phyloP scores from a whole-genome alignment of 805 yeast genomes.

The Ogataea angusta region DNA sequence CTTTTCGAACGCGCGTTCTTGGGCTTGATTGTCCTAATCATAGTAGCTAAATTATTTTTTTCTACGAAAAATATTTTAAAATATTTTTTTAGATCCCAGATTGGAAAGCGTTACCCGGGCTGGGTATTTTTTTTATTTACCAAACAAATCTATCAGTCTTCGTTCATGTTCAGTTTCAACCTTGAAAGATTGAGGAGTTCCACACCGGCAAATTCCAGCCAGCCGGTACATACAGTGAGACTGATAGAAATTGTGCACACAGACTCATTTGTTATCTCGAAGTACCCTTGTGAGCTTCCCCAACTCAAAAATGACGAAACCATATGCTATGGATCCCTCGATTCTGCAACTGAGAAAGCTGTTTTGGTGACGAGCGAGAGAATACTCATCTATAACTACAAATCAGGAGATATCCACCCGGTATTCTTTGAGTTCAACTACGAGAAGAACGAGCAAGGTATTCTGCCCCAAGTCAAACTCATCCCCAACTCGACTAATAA shows the following conservation, averaged over 20 bases:
- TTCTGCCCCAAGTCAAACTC: conserved; percentile 52
- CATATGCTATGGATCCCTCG: conserved; percentile 18
- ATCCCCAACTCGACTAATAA: conserved; percentile 53
- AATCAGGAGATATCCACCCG: conserved; percentile 59
- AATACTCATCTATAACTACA: conserved; percentile 67
- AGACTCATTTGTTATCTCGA: conserved; percentile 53
- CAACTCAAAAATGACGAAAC: conserved; percentile 32
- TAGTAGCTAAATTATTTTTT: conserved; percentile 9
- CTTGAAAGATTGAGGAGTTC: conserved; percentile 8
- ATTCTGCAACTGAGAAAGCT: conserved; percentile 29
- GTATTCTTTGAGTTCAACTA: conserved; percentile 52
- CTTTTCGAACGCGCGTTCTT: conserved; percentile 95
- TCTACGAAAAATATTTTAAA: conserved; percentile 6
- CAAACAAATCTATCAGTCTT: conserved; percentile 4
- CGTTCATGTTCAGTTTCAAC: conserved; percentile 9
- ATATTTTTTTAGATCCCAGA: conserved; percentile 4
- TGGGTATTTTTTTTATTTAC: conserved; percentile 6
- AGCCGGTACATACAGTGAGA: not conserved
- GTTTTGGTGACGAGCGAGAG: conserved; percentile 42
- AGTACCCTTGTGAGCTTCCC: conserved; percentile 53
- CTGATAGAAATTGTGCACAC: conserved; percentile 54
- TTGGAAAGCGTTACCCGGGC: conserved; percentile 11
- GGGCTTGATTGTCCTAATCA: conserved; percentile 64
- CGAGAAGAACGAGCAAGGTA: conserved; percentile 22
- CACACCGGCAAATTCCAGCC: not conserved